Conservation (phyloP, 179 eudicot genomes). For the Amaranthus tricolor region DNA sequence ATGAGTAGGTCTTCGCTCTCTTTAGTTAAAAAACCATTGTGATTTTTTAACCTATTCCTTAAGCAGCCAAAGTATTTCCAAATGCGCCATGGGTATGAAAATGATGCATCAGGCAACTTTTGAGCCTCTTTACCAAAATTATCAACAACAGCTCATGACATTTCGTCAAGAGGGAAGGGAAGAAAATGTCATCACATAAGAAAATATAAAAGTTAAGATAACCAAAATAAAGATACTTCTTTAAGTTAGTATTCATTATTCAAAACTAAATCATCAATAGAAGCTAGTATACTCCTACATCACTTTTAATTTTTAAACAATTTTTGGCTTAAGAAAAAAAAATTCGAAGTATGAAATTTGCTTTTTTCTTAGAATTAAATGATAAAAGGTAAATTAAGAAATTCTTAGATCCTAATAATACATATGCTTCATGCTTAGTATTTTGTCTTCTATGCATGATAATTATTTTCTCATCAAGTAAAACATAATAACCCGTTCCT, state of each 20-base stretch:
- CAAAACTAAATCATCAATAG: not conserved
- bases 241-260: not conserved
- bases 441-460: no score
- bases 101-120: conserved; percentile 57
- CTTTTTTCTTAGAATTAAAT: no score
- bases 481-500: no score
- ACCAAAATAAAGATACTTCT: not conserved
- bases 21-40: conserved; percentile 40
- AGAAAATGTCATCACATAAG: conserved; percentile 58
- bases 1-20: conserved; percentile 62
- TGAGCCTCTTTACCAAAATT: conserved; percentile 54
- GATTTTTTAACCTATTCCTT: conserved; percentile 24
- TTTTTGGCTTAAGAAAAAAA: no score
- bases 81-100: conserved; percentile 40
- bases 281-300: not conserved
- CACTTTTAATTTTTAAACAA: no score
- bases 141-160: conserved; percentile 63
- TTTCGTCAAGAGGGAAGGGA: conserved; percentile 62
- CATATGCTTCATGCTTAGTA: no score
- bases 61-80: conserved; percentile 33
- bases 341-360: no score
- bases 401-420: no score
- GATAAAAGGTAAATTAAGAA: no score
- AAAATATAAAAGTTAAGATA: not conserved
- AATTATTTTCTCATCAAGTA: no score